Evolutionary conservation across 305 asterid genomes (phyloP), one percentile per base, ranked within the genome.

Genomic region (Euphrasia arctica): DNA sequence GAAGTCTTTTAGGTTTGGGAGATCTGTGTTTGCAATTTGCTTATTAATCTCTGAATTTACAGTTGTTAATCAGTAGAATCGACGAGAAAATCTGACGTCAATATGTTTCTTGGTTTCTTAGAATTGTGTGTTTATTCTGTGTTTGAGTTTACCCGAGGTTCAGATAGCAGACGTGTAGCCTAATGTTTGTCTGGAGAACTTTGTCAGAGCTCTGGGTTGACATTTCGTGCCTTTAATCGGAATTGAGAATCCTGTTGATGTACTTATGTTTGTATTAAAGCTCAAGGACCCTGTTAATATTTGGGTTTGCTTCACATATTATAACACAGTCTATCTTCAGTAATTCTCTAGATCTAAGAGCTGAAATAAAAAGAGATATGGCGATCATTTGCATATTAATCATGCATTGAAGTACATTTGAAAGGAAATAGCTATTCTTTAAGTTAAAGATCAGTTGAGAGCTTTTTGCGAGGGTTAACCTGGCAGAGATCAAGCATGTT

Each of bases 401-500:
- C 59, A 42, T 59, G 57, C 48, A 45, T 25, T 15, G 60, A 64
- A 58, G 57, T 52, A 8, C 70, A 66, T 47, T 51, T 41, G 61
- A n/a, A 51, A 70, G 67, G 62, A 60, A 54, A 39, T 42, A 56
- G 45, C 29, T 13, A 59, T 31, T 65, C 60, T 28, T 66, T 51
- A 39, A 52, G 41, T 22, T 29, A 54, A 54, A 63, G 58, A 63
- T 66, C 25, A 36, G 60, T 22, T 29, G 65, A 63, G 36, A 61
- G 64, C 62, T 48, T 58, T 61, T 63, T 58, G 66, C 25, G 54
- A 36, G 5, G 27, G 66, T 71, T 63, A 66, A 15, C 45, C 58
- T 69, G 75, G 63, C 47, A 15, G 70, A 58, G 63, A 63, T 54
- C 68, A 50, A 42, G 58, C 45, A 64, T 47, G 32, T 49, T 59